These are phyloP conservation scores for Scortechinia acanthostroma DNA, from an alignment of 2,329 filamentous ascomycete genomes.

Conservation along the genomic window DNA sequence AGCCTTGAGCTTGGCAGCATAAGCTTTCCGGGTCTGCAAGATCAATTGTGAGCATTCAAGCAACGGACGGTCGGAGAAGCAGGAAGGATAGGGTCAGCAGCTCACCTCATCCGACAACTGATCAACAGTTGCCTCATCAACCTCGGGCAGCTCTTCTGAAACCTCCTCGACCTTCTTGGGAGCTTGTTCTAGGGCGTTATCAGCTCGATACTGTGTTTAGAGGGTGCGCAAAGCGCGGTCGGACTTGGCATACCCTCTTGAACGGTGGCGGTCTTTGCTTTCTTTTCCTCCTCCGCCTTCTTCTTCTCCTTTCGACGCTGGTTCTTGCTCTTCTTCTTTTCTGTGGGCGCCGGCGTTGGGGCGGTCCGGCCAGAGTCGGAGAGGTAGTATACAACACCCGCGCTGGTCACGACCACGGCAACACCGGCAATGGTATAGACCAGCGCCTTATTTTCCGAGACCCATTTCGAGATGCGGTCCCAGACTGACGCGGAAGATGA, in stretches of 20 bases:
- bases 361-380: slow-evolving; percentile 24
- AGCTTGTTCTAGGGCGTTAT: too few relatives aligned
- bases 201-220: too few relatives aligned
- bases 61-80: not conserved
- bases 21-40: slow-evolving; percentile 66
- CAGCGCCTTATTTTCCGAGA: slow-evolving; percentile 86
- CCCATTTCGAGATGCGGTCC: slow-evolving; percentile 87
- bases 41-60: slow-evolving; percentile 36
- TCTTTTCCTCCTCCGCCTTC: slow-evolving; percentile 45
- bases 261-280: slow-evolving; percentile 34
- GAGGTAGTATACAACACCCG: slow-evolving; percentile 89
- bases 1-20: slow-evolving; percentile 85
- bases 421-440: slow-evolving; percentile 96
- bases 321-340: slow-evolving; percentile 73
- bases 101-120: slow-evolving; percentile 7
- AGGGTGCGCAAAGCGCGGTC: too few relatives aligned
- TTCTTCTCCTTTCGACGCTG: slow-evolving; percentile 80
- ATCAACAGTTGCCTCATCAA: slow-evolving; percentile 47
- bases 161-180: slow-evolving; percentile 25
- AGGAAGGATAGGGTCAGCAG: not conserved
- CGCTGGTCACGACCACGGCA: slow-evolving; percentile 82
- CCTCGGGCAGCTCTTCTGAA: slow-evolving; percentile 65
- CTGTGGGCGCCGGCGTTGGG: not conserved
- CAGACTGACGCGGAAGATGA: slow-evolving; percentile 64
- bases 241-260: slow-evolving; percentile 23